Conservation (phyloP, 139 green algal genomes). For the Tetraselmis chui region DNA sequence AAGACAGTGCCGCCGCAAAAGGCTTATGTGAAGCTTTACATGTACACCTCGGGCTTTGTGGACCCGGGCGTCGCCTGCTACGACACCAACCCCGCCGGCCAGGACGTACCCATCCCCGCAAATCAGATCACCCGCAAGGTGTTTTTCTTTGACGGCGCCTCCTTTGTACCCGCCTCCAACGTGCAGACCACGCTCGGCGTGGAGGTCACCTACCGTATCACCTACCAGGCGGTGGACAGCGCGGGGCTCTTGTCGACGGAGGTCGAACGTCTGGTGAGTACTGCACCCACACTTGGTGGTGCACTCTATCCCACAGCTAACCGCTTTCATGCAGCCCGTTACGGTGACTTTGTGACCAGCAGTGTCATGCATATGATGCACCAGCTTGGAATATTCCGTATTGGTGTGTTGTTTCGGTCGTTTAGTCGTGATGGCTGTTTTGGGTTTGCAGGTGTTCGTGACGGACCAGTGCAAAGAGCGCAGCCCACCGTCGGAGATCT, state of each 20-base stretch:
- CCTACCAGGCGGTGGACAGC: background rate
- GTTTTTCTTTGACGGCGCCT: background rate
- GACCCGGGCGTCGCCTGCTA: background rate
- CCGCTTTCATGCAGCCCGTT: no score
- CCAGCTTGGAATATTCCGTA: no score
- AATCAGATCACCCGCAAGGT: background rate
- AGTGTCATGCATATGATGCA: no score
- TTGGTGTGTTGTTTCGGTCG: no score
- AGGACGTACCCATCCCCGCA: background rate
- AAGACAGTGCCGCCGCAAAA: background rate
- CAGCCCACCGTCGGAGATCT: background rate
- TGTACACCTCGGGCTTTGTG: background rate
- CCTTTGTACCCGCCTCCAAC: background rate
- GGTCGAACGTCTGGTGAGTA: background rate
- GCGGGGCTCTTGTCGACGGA: background rate
- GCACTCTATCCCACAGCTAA: no score
- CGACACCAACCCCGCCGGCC: background rate
- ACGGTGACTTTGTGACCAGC: no score
- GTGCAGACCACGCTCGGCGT: background rate
- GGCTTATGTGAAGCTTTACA: background rate
- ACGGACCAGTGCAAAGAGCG: background rate
- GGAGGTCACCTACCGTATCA: background rate
- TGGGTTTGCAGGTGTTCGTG: no score
- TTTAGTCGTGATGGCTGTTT: no score
- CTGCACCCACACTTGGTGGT: no score